These are phyloP conservation scores for Fusarium pseudoanthophilum DNA, from an alignment of 2,329 filamentous ascomycete genomes.

Conservation along the genomic window DNA sequence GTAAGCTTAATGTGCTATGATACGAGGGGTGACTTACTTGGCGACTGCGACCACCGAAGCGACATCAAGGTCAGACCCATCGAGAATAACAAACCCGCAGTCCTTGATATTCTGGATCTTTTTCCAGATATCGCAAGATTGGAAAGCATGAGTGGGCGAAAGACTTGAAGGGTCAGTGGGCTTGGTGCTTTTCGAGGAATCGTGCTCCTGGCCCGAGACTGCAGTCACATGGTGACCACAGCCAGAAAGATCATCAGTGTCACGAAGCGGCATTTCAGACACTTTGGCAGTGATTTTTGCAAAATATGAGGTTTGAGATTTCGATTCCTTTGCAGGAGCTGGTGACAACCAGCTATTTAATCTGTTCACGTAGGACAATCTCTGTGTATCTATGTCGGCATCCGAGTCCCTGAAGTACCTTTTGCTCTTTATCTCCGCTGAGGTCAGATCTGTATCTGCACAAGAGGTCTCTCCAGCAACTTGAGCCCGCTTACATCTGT, in stretches of 20 bases:
- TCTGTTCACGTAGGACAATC: no score
- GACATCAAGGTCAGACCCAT: neutral
- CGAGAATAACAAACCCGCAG: fast-evolving
- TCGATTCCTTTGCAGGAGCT: no score
- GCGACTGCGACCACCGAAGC: neutral
- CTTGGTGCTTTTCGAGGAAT: neutral
- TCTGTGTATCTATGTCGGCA: neutral
- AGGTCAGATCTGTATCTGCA: neutral
- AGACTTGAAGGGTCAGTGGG: fast-evolving
- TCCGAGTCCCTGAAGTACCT: neutral
- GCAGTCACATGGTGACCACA: neutral
- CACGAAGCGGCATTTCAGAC: neutral
- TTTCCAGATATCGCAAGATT: neutral
- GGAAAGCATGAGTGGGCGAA: fast-evolving
- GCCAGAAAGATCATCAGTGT: neutral
- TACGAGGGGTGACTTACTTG: fast-evolving
- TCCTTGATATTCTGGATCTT: neutral
- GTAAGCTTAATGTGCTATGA: fast-evolving
- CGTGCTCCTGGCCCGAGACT: fast-evolving
- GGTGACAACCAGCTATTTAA: neutral
- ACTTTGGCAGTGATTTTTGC: fast-evolving
- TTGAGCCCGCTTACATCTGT: neutral
- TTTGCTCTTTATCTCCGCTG: no score
- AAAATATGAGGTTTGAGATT: neutral
- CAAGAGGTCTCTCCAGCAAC: neutral